Evolutionary conservation across 2,329 filamentous ascomycete species (phyloP).

Genomic region (Neofusicoccum umdonicola): DNA sequence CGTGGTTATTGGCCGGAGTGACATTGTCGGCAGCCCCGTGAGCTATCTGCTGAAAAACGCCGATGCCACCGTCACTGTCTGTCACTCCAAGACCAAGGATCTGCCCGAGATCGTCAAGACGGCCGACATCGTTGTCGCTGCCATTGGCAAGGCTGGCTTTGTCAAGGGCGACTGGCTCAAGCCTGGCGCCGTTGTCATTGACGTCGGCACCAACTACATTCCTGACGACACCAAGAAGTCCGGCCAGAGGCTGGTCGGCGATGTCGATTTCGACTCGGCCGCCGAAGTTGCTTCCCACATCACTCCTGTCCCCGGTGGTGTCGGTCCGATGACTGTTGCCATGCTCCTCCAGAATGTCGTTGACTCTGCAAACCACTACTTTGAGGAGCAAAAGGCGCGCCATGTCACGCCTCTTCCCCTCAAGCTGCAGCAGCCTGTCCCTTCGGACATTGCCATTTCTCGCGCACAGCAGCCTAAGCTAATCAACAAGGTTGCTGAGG

Average conservation of each 20-base stretch:
- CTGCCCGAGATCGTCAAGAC: slow-evolving; percentile 72
- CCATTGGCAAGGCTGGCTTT: slow-evolving; percentile 83
- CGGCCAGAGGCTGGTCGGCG: slow-evolving; percentile 86
- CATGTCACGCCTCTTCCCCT: slow-evolving; percentile 80
- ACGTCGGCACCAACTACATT: slow-evolving; percentile 96
- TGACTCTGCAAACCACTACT: slow-evolving; percentile 76
- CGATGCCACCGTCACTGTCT: slow-evolving; percentile 93
- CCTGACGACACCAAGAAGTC: slow-evolving; percentile 87
- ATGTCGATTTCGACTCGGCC: slow-evolving; percentile 88
- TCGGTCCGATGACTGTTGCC: slow-evolving; percentile 97
- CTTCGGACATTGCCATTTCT: slow-evolving; percentile 94
- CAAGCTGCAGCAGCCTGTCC: slow-evolving; percentile 75
- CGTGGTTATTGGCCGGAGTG: slow-evolving; percentile 89
- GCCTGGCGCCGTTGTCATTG: slow-evolving; percentile 90
- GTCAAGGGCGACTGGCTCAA: slow-evolving; percentile 96
- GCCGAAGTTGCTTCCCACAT: slow-evolving; percentile 85
- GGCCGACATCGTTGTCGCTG: slow-evolving; percentile 87
- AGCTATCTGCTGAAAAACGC: slow-evolving; percentile 94
- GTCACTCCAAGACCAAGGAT: slow-evolving; percentile 82
- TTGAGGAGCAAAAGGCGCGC: slow-evolving; percentile 77
- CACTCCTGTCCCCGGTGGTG: slow-evolving; percentile 93
- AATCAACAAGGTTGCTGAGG: slow-evolving; percentile 78
- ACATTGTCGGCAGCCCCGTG: slow-evolving; percentile 96
- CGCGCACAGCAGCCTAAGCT: slow-evolving; percentile 87
- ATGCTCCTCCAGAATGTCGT: slow-evolving; percentile 98